These are phyloP conservation scores for Phaeodactylum tricornutum DNA, from an alignment of 108 stramenopile genomes.

Conservation along the genomic window DNA sequence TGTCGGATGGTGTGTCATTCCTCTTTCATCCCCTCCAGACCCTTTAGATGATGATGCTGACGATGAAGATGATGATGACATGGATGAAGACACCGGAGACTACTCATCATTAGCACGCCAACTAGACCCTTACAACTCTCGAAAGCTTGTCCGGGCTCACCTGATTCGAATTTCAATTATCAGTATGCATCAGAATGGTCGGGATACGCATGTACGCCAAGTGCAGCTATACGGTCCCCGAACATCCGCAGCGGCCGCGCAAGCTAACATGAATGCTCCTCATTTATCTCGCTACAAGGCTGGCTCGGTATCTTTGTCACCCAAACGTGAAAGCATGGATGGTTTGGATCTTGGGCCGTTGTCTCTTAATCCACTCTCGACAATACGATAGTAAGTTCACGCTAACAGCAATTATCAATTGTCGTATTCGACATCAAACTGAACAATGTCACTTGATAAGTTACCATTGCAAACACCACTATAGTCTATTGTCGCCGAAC, in stretches of 20 bases:
- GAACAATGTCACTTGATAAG: too few relatives aligned
- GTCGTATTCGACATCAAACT: too few relatives aligned
- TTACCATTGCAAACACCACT: too few relatives aligned
- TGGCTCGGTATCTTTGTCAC: too few relatives aligned
- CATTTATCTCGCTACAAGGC: too few relatives aligned
- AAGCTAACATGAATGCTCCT: neutral
- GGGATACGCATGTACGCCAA: constrained; percentile 93
- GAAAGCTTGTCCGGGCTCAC: constrained; percentile 65
- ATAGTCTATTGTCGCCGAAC: too few relatives aligned
- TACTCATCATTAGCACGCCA: constrained; percentile 17
- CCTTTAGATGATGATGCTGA: constrained; percentile 52
- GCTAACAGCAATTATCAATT: too few relatives aligned
- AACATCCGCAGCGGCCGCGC: constrained; percentile 1
- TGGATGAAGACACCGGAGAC: constrained; percentile 3
- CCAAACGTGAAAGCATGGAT: too few relatives aligned
- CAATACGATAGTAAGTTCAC: too few relatives aligned
- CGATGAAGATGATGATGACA: constrained; percentile 15
- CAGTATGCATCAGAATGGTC: constrained; percentile 96
- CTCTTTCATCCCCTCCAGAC: constrained; percentile 47
- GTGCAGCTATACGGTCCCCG: constrained; percentile 86
- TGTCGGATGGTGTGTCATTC: constrained; percentile 78
- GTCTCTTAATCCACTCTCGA: too few relatives aligned
- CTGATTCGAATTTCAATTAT: constrained; percentile 83
- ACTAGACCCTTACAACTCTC: too few relatives aligned
- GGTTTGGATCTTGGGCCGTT: too few relatives aligned